Evolutionary conservation across 805 yeast genomes (phyloP), one percentile per base, ranked within the genome.

Genomic region (Candida dajiaensis): DNA sequence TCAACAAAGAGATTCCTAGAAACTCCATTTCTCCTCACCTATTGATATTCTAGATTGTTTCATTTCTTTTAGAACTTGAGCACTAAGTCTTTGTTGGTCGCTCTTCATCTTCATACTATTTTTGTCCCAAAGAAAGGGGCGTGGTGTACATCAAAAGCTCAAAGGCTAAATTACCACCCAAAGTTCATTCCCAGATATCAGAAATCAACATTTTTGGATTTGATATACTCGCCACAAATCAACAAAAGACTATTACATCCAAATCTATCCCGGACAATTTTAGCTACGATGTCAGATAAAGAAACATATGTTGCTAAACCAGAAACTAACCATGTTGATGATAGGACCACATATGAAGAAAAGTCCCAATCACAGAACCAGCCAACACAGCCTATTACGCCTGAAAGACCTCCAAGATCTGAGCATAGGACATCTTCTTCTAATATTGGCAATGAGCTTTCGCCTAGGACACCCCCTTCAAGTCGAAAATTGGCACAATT

Each of bases 391-490:
- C 57, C 58, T 4, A 45, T 50, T 1, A 51, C 57, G 0, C 57
- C 58, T 12, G 48, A 43, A 39, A 35, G 51, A 42, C 44, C 38
- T 12, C 45, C 36, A 16, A 33, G 36, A 18, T 18, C 21, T 6
- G 29, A 13, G 13, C 29, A 16, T 19, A 42, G 16, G n/a, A 11
- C n/a, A 16, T 12, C 20, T 18, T 16, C 20, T 16, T 33, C 36
- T 7, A 33, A 33, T 16, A 12, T 4, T 8, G 20, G 11, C 6
- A 18, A 33, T 16, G 36, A 16, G 9, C 20, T 10, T 10, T 33
- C 50, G 21, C 61, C 61, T n/a, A 36, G 45, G 10, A 57, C 61
- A n/a, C 61, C 61, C 8, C 61, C 62, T 38, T 39, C 21, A 37
- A 50, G 29, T 21, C 47, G 16, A 21, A 33, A 33, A 10, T 35